Percentiles rank a stretch among this genome's conserved stretches.
phyloP scores from a whole-genome alignment of 2,329 filamentous ascomycete genomes.

The Parastagonospora avenae region DNA sequence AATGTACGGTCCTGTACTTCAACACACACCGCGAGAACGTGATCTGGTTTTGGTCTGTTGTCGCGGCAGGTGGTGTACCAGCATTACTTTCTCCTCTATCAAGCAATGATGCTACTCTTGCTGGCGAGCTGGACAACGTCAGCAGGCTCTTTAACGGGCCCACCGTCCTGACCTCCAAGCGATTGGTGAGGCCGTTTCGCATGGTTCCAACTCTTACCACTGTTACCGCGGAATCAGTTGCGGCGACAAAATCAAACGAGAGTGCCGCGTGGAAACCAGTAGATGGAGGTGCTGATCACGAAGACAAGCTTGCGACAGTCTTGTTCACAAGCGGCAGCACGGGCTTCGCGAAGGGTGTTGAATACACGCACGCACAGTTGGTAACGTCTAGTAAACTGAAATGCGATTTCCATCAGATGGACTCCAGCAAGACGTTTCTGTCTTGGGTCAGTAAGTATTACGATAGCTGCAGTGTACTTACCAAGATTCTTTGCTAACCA shows the following conservation, averaged over 20 bases:
- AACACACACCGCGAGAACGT: constrained; percentile 12
- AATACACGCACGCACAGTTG: constrained; percentile 52
- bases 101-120: constrained; percentile 7
- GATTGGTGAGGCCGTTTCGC: constrained; percentile 1
- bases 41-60: constrained; percentile 15
- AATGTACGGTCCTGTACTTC: constrained; percentile 10
- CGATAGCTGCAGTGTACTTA: not conserved
- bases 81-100: constrained; percentile 10
- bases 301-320: constrained; percentile 15
- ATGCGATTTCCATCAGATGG: constrained; percentile 3
- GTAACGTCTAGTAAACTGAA: constrained; percentile 52
- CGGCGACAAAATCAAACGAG: not conserved
- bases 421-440: constrained; percentile 15
- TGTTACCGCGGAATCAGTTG: constrained; percentile 3
- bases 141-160: constrained; percentile 3
- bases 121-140: constrained; percentile 7
- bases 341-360: constrained; percentile 58
- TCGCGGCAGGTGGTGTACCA: constrained; percentile 11
- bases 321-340: constrained; percentile 62
- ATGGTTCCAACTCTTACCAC: not conserved
- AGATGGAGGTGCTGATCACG: not conserved
- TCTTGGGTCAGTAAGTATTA: constrained; percentile 12
- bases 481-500: not conserved
- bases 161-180: constrained; percentile 2
- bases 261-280: not conserved